These are phyloP conservation scores for Sugiyamaella marilandica DNA, from an alignment of 805 yeast species.

Conservation along the genomic window DNA sequence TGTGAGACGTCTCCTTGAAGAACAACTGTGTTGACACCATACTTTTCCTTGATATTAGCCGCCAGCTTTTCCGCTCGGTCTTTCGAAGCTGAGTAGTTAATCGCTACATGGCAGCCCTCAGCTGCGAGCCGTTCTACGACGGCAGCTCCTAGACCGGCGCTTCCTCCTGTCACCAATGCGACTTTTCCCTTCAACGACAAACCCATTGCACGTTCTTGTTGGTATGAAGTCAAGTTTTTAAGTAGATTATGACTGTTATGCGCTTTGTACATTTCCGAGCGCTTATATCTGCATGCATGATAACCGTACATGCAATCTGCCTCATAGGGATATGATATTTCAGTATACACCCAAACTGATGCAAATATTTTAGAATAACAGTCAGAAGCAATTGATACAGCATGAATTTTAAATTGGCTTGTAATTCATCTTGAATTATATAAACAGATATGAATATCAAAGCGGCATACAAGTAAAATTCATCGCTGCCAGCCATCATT, in stretches of 20 bases:
- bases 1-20: slow-evolving; percentile 22
- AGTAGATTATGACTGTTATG: not conserved
- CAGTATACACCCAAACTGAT: not conserved
- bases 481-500: too few species aligned
- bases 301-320: too few species aligned
- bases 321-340: too few species aligned
- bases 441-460: too few species aligned
- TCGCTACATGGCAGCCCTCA: slow-evolving; percentile 22
- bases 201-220: not conserved
- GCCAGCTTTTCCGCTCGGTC: slow-evolving; percentile 19
- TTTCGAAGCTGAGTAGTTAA: slow-evolving; percentile 18
- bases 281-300: too few species aligned
- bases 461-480: too few species aligned
- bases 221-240: not conserved
- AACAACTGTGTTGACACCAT: slow-evolving; percentile 14
- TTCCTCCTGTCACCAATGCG: slow-evolving; percentile 25
- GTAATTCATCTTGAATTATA: too few species aligned
- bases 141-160: slow-evolving; percentile 24
- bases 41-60: slow-evolving; percentile 1
- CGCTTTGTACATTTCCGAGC: too few species aligned
- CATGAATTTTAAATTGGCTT: too few species aligned
- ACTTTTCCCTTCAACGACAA: slow-evolving; percentile 17
- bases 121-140: slow-evolving; percentile 20
- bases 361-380: not conserved
- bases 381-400: too few species aligned